Evolutionary conservation across 495 filamentous ascomycete genomes (phyloP).

Genomic region (Aspergillus campestris): DNA sequence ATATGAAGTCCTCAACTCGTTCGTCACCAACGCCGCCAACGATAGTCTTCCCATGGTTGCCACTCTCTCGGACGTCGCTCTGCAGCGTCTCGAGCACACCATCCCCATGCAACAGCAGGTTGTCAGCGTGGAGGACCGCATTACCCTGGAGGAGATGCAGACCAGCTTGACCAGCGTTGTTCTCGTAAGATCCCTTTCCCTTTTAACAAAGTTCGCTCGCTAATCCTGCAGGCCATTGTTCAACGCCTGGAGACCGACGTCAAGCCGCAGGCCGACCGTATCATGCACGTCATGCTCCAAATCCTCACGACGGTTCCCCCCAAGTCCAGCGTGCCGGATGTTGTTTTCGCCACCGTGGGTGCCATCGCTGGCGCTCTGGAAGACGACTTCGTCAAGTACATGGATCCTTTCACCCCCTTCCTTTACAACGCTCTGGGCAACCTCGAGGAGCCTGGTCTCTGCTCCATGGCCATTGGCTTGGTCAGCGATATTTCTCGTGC

Average conservation of each 20-base stretch:
- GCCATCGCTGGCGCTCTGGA: constrained; percentile 80
- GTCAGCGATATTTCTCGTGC: constrained; percentile 94
- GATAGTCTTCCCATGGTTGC: constrained; percentile 77
- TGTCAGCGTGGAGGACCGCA: constrained; percentile 90
- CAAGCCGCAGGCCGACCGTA: constrained; percentile 79
- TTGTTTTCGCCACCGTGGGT: constrained; percentile 82
- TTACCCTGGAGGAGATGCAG: constrained; percentile 94
- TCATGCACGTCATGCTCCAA: constrained; percentile 81
- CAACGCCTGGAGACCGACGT: constrained; percentile 89
- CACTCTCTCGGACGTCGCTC: constrained; percentile 69
- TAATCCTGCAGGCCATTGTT: constrained; percentile 56
- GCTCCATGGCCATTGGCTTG: constrained; percentile 93
- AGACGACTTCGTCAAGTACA: constrained; percentile 89
- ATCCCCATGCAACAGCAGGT: constrained; percentile 88
- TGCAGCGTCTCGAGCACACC: constrained; percentile 85
- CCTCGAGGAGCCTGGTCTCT: constrained; percentile 88
- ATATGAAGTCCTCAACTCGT: constrained; percentile 95
- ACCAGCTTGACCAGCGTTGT: constrained; percentile 87
- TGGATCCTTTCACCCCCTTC: constrained; percentile 87
- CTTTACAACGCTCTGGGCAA: constrained; percentile 88
- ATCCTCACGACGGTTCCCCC: constrained; percentile 66
- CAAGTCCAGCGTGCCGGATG: constrained; percentile 93
- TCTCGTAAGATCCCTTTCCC: constrained; percentile 35
- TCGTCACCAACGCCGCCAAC: constrained; percentile 80
- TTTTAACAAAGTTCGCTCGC: not conserved